Conservation (phyloP, 116 monocot species). For the Phalaenopsis hybrid region DNA sequence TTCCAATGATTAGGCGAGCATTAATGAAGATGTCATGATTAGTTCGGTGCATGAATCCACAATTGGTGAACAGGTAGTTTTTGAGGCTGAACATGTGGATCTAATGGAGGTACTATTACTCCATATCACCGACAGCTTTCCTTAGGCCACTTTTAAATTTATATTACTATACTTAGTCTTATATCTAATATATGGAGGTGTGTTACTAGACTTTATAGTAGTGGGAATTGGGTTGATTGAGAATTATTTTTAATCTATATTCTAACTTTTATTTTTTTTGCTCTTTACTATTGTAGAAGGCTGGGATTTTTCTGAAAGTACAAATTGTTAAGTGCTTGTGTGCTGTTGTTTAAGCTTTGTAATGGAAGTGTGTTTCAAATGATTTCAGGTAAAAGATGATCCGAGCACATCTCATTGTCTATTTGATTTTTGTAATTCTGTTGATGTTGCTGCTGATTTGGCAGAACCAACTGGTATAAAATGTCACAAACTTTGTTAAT, state of each 20-base stretch:
- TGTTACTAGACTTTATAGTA: background rate
- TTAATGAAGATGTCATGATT: background rate
- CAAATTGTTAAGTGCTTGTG: background rate
- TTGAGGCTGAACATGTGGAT: background rate
- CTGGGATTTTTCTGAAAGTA: background rate
- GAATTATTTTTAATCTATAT: background rate
- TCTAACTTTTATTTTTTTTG: background rate
- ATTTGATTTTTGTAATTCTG: constrained; percentile 10
- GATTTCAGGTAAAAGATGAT: constrained; percentile 29
- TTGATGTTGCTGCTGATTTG: constrained; percentile 10
- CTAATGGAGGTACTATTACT: background rate
- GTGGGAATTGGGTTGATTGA: background rate
- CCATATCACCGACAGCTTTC: background rate
- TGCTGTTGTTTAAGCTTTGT: background rate
- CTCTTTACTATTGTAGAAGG: background rate
- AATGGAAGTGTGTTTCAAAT: constrained; percentile 3
- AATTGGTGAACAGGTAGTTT: background rate
- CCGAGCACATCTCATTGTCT: background rate
- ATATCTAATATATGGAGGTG: background rate
- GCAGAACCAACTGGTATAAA: constrained; percentile 19
- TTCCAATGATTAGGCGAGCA: background rate
- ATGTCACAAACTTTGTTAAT: background rate
- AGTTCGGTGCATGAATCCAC: background rate
- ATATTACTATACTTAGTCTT: background rate
- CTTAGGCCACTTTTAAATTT: background rate